phyloP scores from a whole-genome alignment of 306 rosid species.

The Vicia sativa region DNA sequence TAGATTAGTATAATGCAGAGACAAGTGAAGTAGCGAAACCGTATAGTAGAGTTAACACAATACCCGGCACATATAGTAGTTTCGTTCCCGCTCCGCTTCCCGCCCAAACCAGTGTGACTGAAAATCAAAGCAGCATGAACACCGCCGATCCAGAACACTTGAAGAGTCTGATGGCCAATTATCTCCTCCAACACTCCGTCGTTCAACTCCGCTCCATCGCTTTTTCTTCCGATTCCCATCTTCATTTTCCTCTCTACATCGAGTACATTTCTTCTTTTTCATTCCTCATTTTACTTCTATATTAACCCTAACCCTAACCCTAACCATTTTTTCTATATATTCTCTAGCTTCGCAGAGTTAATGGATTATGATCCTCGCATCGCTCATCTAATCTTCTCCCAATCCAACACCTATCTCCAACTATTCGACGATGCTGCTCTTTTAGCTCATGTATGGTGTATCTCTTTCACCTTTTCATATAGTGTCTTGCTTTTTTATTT shows the following conservation, averaged over 20 bases:
- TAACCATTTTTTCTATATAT: not conserved
- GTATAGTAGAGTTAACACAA: too few relatives aligned
- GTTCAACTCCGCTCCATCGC: constrained; percentile 63
- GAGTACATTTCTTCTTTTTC: constrained; percentile 43
- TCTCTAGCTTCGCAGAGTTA: constrained; percentile 69
- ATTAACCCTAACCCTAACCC: not conserved
- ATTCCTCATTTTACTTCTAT: not conserved
- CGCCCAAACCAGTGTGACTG: constrained; percentile 12
- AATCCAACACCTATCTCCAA: constrained; percentile 62
- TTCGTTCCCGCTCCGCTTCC: not conserved
- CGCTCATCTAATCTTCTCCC: constrained; percentile 61
- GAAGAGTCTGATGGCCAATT: constrained; percentile 52
- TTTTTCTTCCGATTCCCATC: constrained; percentile 65
- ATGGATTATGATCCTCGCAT: constrained; percentile 66
- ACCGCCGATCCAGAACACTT: constrained; percentile 18
- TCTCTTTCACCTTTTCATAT: too few relatives aligned
- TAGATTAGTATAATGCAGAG: too few relatives aligned
- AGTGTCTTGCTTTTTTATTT: too few relatives aligned
- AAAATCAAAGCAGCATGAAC: constrained; percentile 3
- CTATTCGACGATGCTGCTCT: constrained; percentile 81
- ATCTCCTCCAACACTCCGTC: constrained; percentile 56
- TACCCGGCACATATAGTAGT: not conserved
- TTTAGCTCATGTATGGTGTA: constrained; percentile 61
- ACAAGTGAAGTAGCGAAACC: too few relatives aligned
- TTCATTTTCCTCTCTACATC: constrained; percentile 70